A percentile compares a stretch with the other conserved stretches of the same genome.
Evolutionary conservation across 2,329 filamentous ascomycete genomes (phyloP).

Genomic region (Bipolaris gigantea): DNA sequence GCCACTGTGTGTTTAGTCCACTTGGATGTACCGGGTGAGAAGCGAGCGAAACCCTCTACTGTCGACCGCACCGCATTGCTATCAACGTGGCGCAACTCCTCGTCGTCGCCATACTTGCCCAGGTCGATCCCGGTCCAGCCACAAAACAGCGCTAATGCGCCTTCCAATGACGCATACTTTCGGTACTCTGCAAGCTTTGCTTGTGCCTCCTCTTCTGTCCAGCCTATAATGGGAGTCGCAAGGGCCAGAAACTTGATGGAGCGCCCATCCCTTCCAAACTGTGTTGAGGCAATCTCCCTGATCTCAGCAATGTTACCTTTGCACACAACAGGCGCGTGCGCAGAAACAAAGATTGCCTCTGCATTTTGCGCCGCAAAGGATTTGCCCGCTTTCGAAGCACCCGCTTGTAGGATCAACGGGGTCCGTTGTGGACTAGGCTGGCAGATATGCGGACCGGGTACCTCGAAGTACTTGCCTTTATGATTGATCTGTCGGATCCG

Average conservation of each 20-base stretch:
- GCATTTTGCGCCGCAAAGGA: slow-evolving; percentile 70
- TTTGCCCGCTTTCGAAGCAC: slow-evolving; percentile 67
- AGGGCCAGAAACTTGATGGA: slow-evolving; percentile 70
- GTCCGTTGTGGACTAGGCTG: slow-evolving; percentile 68
- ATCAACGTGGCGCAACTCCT: slow-evolving; percentile 64
- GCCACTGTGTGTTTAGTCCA: slow-evolving; percentile 75
- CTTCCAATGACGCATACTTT: slow-evolving; percentile 65
- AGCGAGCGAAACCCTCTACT: slow-evolving; percentile 59
- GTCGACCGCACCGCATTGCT: slow-evolving; percentile 63
- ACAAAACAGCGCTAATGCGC: slow-evolving; percentile 70
- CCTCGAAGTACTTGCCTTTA: slow-evolving; percentile 64
- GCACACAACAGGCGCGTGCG: slow-evolving; percentile 64
- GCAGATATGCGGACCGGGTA: slow-evolving; percentile 68
- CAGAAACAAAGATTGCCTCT: slow-evolving; percentile 70
- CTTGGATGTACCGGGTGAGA: slow-evolving; percentile 62
- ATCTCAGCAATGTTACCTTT: slow-evolving; percentile 66
- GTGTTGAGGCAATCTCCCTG: slow-evolving; percentile 55
- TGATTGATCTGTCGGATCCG: slow-evolving; percentile 69
- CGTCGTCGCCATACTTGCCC: slow-evolving; percentile 61
- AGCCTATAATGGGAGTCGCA: slow-evolving; percentile 65
- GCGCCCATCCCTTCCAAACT: slow-evolving; percentile 60
- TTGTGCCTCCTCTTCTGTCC: slow-evolving; percentile 66
- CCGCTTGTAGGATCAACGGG: slow-evolving; percentile 70
- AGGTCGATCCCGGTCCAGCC: slow-evolving; percentile 74
- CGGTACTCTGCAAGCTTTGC: slow-evolving; percentile 65